Base-by-base conservation (phyloP, 2,329 filamentous ascomycete genomes). In the Clarireedia hainanense region DNA sequence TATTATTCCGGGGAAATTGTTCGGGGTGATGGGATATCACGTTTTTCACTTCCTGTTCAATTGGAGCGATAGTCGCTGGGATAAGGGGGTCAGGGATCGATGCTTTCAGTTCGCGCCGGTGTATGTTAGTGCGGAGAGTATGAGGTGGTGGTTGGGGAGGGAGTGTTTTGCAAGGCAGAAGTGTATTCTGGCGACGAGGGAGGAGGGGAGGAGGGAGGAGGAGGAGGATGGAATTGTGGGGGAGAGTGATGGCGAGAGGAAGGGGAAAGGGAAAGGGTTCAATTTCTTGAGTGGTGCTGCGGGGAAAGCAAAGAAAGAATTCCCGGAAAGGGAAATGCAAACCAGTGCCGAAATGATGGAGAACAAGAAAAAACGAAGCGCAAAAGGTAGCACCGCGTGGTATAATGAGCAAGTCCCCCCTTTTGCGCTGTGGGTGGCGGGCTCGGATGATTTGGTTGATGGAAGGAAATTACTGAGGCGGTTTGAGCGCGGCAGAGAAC, bases 71-170 rank as follows among this genome's bases (percentile, higher is more conserved):
- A 74, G 71, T 9, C 80, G 89, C 6, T 96, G 92, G 92, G 92
- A 96, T 60, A 81, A 84, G 7, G 89, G 79, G 6, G 73, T 96
- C 14, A 78, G 88, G 57, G 75, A 89, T 67, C 84, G 92, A 43
- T 86, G 95, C 80, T 96, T 97, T 69, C 89, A 94, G 65, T 96
- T 95, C 63, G 84, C 90, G 0, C 92, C 92, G 1, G 89, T 95
- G 0, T 95, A 95, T 65, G 89, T 96, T 50, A 90, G 85, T 63
- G 81, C 89, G 0, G 91, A 96, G 72, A 86, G 84, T 57, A 96
- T 96, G 89, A 79, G 89, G 5, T 97, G 92, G 92, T 96, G 92
- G 92, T 78, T 96, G 0, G 92, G 91, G 0, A 76, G 85, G 4
- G 89, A 94, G 64, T 91, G 91, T 63, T 96, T 95, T 66, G 86